Conservation (phyloP, 106 monocot species). For the Phalaenopsis equestris region DNA sequence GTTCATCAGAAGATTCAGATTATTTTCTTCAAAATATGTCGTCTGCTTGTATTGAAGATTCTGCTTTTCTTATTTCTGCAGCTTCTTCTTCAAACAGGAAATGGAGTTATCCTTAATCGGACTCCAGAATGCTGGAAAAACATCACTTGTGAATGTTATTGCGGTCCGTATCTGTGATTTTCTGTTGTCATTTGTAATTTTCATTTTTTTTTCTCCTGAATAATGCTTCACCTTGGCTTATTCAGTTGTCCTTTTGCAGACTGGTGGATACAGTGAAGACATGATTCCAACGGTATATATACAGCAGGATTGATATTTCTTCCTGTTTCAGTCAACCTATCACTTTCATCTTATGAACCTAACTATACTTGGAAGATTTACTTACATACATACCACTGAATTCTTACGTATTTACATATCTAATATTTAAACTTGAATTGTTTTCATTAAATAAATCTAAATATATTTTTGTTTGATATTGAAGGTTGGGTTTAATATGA, state of each 20-base stretch:
- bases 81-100: constrained; percentile 93
- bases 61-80: constrained; percentile 15
- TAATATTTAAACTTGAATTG: too few relatives aligned
- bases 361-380: too few relatives aligned
- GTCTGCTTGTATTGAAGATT: not conserved
- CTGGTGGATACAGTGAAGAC: constrained; percentile 86
- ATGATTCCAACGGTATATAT: constrained; percentile 79
- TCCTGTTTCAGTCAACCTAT: not conserved
- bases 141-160: constrained; percentile 84
- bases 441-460: not conserved
- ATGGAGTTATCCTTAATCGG: constrained; percentile 90
- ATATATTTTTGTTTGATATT: not conserved
- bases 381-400: too few relatives aligned
- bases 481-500: constrained; percentile 90
- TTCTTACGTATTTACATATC: too few relatives aligned
- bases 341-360: not conserved
- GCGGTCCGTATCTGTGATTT: constrained; percentile 36
- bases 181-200: not conserved
- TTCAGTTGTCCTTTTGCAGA: constrained; percentile 31
- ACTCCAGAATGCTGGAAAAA: constrained; percentile 91
- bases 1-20: not conserved
- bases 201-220: not conserved
- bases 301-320: not conserved
- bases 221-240: not conserved
- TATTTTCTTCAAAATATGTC: not conserved